Evolutionary conservation across 1,139 yeast genomes (phyloP).

Genomic region (Lodderomyces oxycetoniae): DNA sequence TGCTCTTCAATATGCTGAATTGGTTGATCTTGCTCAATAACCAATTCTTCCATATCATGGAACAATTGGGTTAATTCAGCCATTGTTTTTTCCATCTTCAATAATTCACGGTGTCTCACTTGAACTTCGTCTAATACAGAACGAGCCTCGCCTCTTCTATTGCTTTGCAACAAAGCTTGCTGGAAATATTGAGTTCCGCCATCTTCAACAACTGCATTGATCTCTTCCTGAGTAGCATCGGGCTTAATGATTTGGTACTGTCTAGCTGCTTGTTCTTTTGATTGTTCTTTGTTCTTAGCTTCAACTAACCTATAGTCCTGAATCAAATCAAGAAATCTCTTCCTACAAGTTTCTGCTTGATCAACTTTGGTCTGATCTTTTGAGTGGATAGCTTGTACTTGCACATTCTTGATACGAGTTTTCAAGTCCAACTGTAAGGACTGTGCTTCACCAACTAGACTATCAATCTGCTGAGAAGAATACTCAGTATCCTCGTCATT

Average conservation of each 20-base stretch:
- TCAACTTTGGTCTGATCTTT: constrained; percentile 76
- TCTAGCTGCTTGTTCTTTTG: constrained; percentile 84
- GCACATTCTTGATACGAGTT: constrained; percentile 70
- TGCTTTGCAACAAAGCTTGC: constrained; percentile 86
- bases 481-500: constrained; percentile 74
- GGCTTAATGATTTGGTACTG: constrained; percentile 93
- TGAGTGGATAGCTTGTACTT: constrained; percentile 52
- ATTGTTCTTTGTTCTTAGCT: constrained; percentile 79
- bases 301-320: constrained; percentile 85
- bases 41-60: constrained; percentile 94
- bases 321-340: constrained; percentile 78
- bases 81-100: constrained; percentile 92
- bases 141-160: constrained; percentile 95
- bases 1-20: constrained; percentile 81
- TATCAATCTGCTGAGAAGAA: constrained; percentile 72
- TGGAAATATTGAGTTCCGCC: constrained; percentile 81
- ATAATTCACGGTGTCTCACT: constrained; percentile 91
- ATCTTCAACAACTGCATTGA: constrained; percentile 78
- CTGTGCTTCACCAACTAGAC: constrained; percentile 72
- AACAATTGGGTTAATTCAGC: constrained; percentile 92
- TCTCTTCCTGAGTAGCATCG: constrained; percentile 82
- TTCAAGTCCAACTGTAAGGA: constrained; percentile 73
- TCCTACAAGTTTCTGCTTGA: constrained; percentile 87
- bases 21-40: constrained; percentile 90
- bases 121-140: constrained; percentile 95